Evolutionary conservation across 78 protist genomes (phyloP), one percentile per base, ranked within the genome.

Genomic region (Dictyostelium purpureum): DNA sequence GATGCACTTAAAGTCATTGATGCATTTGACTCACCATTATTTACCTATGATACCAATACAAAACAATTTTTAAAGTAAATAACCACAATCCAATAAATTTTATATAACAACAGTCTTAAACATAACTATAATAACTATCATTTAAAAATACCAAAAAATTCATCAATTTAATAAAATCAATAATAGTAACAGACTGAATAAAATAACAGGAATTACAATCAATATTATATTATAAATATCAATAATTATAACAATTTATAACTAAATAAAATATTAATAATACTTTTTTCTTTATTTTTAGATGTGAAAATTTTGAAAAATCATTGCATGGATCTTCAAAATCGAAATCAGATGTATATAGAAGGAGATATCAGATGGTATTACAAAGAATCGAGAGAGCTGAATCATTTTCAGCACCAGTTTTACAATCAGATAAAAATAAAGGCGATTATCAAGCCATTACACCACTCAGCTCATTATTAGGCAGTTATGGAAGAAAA

Each of bases 391-490:
- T 76, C 5, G 92, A 85, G 18, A 73, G 92, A 51, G 57, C 71
- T 73, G 59, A 52, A 19, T 73, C 43, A 18, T 85, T 85, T 35
- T 2, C 82, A 33, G 11, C 45, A 57, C 92, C 92, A 31, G 43
- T 56, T 6, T 33, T 85, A 6, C 81, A 81, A 14, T 71, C 78
- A 31, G 69, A 73, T 31, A 38, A 40, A 38, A 2, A 42, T 2
- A 54, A 42, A 11, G 19, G 47, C 1, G 82, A 85, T 21, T 40
- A 45, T 33, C 45, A 73, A 24, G 12, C 51, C 2, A 59, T 85
- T 2, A 85, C 82, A 31, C 80, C 92, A 33, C 40, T 85, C 28
- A 85, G 79, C 33, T 85, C 92, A 43, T 74, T 85, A 21, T 63
- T 85, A 4, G 92, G 92, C 1, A 85, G 59, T 74, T 35, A 71